Evolutionary conservation across 345 rosid species (phyloP).

Genomic region (Lepidium aucheri): DNA sequence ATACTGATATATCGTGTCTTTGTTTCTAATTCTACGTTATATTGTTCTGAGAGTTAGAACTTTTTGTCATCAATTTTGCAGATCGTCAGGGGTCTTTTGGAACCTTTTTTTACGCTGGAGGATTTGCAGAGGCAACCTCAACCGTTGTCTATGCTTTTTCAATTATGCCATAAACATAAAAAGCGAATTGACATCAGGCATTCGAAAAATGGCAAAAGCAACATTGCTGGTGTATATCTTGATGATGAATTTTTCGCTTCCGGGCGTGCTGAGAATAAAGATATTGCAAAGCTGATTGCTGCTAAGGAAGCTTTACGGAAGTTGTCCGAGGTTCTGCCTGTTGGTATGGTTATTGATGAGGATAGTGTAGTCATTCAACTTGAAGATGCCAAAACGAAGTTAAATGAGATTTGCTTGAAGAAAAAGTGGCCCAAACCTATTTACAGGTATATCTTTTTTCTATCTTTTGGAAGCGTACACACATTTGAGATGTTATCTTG

Average conservation of each 20-base stretch:
- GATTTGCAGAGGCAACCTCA: constrained; percentile 60
- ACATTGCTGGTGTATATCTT: constrained; percentile 42
- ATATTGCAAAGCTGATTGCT: constrained; percentile 63
- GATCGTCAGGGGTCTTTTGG: constrained; percentile 60
- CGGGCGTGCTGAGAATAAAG: constrained; percentile 47
- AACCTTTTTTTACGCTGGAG: constrained; percentile 54
- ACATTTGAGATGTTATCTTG: neutral
- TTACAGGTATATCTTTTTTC: constrained; percentile 39
- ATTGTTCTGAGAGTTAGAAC: neutral
- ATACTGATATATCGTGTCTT: neutral
- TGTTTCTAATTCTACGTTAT: neutral
- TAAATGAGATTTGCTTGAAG: constrained; percentile 47
- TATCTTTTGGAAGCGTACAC: neutral
- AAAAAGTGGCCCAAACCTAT: constrained; percentile 62
- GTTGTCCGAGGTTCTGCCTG: constrained; percentile 23
- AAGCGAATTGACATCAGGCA: constrained; percentile 40
- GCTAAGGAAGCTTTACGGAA: constrained; percentile 46
- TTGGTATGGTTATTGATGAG: constrained; percentile 4
- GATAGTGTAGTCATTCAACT: constrained; percentile 29
- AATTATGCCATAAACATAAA: constrained; percentile 57
- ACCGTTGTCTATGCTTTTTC: constrained; percentile 51
- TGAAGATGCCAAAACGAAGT: constrained; percentile 52
- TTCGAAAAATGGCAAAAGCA: constrained; percentile 23
- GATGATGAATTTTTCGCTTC: constrained; percentile 48
- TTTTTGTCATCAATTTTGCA: constrained; percentile 16